Conservation (phyloP, 345 rosid species). For the Passiflora organensis region DNA sequence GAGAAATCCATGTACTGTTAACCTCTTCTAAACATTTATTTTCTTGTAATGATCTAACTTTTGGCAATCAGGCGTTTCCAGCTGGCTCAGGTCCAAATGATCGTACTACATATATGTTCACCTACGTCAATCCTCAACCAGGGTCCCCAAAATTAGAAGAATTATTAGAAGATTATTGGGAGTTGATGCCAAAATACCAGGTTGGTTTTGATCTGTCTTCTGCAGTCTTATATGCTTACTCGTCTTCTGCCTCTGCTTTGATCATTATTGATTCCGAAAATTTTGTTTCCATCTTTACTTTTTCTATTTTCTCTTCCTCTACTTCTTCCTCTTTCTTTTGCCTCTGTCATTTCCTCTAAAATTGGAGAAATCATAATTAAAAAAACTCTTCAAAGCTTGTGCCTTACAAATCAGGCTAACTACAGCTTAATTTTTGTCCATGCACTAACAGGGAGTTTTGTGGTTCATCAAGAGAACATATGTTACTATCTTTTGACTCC, state of each 20-base stretch:
- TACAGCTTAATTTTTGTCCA: no score
- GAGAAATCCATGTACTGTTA: constrained; percentile 9
- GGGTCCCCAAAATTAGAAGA: constrained; percentile 74
- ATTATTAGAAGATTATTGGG: constrained; percentile 82
- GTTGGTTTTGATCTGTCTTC: constrained; percentile 27
- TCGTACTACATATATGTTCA: constrained; percentile 97
- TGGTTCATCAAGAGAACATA: no score
- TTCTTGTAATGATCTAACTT: constrained; percentile 7
- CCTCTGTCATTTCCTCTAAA: no score
- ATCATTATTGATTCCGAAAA: no score
- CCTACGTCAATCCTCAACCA: constrained; percentile 79
- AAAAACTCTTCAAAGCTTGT: no score
- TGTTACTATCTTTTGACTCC: no score
- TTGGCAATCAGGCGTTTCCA: constrained; percentile 73
- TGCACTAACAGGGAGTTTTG: no score
- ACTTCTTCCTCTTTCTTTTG: no score
- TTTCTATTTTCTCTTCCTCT: no score
- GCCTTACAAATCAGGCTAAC: no score
- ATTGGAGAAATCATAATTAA: no score
- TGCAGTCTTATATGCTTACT: background rate
- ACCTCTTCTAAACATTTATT: background rate
- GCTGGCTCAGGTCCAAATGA: constrained; percentile 87
- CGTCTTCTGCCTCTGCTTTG: constrained; percentile 7
- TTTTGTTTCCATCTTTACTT: no score
- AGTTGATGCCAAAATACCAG: constrained; percentile 87